A percentile compares a stretch with the other conserved stretches of the same genome.
Conservation (phyloP, 352 stramenopile species). For the Phytopythium mirpurense region DNA sequence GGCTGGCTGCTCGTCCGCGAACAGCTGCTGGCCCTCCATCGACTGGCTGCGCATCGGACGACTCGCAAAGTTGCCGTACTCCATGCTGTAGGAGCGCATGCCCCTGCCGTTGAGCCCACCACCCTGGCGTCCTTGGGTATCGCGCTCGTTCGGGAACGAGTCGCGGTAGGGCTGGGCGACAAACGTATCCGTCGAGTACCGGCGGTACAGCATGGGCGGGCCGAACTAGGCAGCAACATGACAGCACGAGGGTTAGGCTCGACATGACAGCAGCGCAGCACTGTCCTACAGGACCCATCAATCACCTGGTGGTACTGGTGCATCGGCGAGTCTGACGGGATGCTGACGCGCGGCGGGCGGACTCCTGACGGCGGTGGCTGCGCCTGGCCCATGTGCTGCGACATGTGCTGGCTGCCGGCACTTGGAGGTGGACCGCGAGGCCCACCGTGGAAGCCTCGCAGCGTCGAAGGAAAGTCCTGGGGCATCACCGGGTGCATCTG, state of each 20-base stretch:
- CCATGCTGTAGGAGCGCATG: constrained; percentile 76
- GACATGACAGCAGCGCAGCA: no score
- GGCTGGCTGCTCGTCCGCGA: constrained; percentile 30
- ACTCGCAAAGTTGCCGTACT: constrained; percentile 48
- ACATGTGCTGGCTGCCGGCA: constrained; percentile 9
- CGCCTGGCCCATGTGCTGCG: constrained; percentile 13
- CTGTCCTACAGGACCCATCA: no score
- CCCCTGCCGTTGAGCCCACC: constrained; percentile 31
- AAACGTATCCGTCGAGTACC: constrained; percentile 72
- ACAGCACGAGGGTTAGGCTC: constrained; percentile 3
- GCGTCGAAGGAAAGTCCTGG: constrained; percentile 51
- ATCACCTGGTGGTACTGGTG: constrained; percentile 55
- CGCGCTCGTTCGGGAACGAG: constrained; percentile 40
- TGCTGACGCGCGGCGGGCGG: constrained; percentile 63
- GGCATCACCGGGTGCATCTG: constrained; percentile 30
- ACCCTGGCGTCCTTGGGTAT: constrained; percentile 37
- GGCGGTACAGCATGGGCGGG: constrained; percentile 51
- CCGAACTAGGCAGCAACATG: constrained; percentile 19
- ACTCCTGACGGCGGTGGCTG: constrained; percentile 28
- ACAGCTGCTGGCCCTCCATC: constrained; percentile 65
- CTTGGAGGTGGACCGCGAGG: constrained; percentile 27
- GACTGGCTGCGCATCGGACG: constrained; percentile 68
- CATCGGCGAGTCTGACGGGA: constrained; percentile 62
- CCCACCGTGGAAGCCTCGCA: constrained; percentile 47
- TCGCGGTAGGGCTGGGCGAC: constrained; percentile 56